A percentile compares a stretch with the other conserved stretches of the same genome.
Conservation (phyloP, 1,284 basidiomycete species). For the Cystobasidiaceae sp. region DNA sequence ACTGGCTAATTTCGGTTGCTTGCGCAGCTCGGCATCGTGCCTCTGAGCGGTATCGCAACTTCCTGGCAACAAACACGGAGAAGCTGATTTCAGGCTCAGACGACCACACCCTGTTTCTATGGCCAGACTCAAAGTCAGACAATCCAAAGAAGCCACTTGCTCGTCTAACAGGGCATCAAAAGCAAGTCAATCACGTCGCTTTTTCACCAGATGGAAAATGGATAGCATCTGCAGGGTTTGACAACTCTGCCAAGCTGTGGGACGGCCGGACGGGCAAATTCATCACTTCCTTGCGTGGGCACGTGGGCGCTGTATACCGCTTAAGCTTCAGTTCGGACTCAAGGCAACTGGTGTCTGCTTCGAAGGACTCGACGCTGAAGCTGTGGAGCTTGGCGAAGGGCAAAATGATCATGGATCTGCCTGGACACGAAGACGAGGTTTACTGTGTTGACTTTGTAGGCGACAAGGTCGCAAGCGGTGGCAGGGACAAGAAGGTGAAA, state of each 20-base stretch:
- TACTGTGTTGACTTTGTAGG: slow-evolving; percentile 98
- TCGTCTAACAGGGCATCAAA: slow-evolving; percentile 88
- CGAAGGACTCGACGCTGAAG: slow-evolving; percentile 93
- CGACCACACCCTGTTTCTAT: slow-evolving; percentile 89
- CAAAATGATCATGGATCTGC: slow-evolving; percentile 86
- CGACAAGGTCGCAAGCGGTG: slow-evolving; percentile 95
- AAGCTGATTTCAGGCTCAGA: slow-evolving; percentile 88
- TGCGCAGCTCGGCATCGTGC: slow-evolving; percentile 58
- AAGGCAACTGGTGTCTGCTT: slow-evolving; percentile 82
- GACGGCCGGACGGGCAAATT: slow-evolving; percentile 78
- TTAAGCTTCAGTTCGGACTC: slow-evolving; percentile 94
- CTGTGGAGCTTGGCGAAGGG: slow-evolving; percentile 93
- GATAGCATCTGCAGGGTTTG: slow-evolving; percentile 87
- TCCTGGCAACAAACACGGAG: slow-evolving; percentile 67
- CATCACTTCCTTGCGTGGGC: slow-evolving; percentile 81
- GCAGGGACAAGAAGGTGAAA: slow-evolving; percentile 59
- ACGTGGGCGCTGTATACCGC: slow-evolving; percentile 90
- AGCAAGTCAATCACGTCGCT: slow-evolving; percentile 89
- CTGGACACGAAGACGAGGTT: slow-evolving; percentile 95
- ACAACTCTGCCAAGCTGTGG: slow-evolving; percentile 89
- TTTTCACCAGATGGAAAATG: slow-evolving; percentile 92
- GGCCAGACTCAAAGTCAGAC: slow-evolving; percentile 54
- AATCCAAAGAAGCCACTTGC: slow-evolving; percentile 73
- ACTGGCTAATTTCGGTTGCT: slow-evolving; percentile 51
- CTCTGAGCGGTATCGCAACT: slow-evolving; percentile 64